A percentile compares a stretch with the other conserved stretches of the same genome.
Conservation (phyloP, 208 protist species). For the Trypanosoma theileri region DNA sequence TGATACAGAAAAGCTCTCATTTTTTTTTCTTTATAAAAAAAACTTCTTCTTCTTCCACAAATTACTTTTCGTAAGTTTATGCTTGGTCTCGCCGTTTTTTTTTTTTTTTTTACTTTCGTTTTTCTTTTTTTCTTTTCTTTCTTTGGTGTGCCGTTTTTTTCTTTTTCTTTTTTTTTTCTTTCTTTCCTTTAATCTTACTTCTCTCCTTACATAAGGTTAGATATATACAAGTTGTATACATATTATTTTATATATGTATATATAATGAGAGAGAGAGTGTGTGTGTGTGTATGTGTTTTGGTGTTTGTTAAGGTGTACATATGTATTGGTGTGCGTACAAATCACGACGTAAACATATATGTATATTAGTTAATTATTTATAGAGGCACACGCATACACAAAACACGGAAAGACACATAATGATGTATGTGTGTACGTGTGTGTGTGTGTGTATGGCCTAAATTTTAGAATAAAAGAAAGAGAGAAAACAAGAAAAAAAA, state of each 20-base stretch:
- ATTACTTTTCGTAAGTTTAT: constrained; percentile 7
- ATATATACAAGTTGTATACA: constrained; percentile 10
- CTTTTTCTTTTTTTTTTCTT: constrained; percentile 12
- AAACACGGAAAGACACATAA: no score
- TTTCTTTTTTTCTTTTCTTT: constrained; percentile 4
- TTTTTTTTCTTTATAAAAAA: neutral
- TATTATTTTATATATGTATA: neutral
- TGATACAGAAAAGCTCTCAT: neutral
- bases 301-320: no score
- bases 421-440: no score
- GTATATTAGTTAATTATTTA: no score
- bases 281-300: no score
- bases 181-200: constrained; percentile 9
- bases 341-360: no score
- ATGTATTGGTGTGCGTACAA: no score
- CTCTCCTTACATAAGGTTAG: neutral
- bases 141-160: constrained; percentile 13
- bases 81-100: constrained; percentile 16
- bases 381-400: no score
- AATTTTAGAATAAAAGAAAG: neutral
- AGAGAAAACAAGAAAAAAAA: neutral
- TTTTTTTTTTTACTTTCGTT: constrained; percentile 9
- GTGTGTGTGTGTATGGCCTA: no score
- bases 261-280: neutral
- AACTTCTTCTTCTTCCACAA: neutral